A percentile compares a stretch with the other conserved stretches of the same genome.
Conservation (phyloP, 148 eudicot genomes). For the Vaccinium darrowii region DNA sequence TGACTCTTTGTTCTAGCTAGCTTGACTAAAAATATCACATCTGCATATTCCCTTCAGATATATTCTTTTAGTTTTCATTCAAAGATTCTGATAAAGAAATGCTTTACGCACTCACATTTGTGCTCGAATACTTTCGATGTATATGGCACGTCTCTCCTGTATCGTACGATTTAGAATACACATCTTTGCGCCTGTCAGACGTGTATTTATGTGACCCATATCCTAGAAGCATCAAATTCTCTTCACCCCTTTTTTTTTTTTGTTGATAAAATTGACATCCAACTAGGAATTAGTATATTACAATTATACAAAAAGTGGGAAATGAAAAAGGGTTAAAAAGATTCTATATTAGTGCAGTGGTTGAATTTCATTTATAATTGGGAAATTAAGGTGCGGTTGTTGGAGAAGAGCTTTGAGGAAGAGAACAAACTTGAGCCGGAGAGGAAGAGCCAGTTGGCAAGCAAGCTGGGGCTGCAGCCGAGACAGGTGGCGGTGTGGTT, state of each 20-base stretch:
- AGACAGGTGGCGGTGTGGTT: conserved; percentile 93
- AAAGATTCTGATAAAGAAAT: neutral
- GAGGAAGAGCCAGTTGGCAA: conserved; percentile 63
- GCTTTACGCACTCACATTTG: neutral
- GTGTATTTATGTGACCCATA: neutral
- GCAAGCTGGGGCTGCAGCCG: conserved; percentile 71
- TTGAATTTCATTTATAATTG: too few species aligned
- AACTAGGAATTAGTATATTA: neutral
- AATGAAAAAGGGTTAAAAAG: neutral
- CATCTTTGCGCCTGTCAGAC: neutral
- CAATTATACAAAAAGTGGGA: neutral
- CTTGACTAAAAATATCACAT: neutral
- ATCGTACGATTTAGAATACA: neutral
- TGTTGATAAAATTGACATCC: neutral
- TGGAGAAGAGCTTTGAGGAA: conserved; percentile 75
- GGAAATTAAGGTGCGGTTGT: conserved; percentile 46
- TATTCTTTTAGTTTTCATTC: neutral
- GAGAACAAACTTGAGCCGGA: conserved; percentile 91
- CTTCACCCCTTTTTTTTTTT: neutral
- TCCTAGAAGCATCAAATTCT: conserved; percentile 13
- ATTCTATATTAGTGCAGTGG: neutral
- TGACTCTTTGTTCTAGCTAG: neutral
- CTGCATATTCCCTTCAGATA: conserved; percentile 1
- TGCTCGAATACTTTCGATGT: neutral
- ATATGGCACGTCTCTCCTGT: neutral